A percentile compares a stretch with the other conserved stretches of the same genome.
Conservation (phyloP, 2,329 filamentous ascomycete species). For the Blumeria graminis region DNA sequence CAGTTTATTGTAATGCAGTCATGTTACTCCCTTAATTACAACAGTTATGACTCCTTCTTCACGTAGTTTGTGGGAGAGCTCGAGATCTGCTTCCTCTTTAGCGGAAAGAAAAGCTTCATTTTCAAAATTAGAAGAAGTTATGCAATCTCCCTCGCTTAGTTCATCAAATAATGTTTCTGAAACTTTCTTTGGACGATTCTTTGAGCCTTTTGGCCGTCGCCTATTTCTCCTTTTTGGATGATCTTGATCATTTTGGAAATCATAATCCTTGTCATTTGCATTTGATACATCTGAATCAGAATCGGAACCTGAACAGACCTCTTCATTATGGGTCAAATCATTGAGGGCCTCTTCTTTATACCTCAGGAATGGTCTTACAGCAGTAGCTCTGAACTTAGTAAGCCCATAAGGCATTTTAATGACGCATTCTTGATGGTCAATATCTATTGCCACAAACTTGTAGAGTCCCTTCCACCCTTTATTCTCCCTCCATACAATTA, state of each 20-base stretch:
- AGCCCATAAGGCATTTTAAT: not conserved
- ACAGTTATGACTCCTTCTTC: not conserved
- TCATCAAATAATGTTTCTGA: too few relatives aligned
- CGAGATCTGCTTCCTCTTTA: not conserved
- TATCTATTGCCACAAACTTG: not conserved
- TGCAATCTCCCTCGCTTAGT: too few relatives aligned
- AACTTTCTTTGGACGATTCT: not conserved
- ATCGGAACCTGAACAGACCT: not conserved
- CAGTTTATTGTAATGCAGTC: not conserved
- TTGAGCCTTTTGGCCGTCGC: not conserved
- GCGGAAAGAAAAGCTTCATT: too few relatives aligned
- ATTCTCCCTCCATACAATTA: conserved; percentile 3
- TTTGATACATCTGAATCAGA: not conserved
- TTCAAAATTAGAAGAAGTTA: too few relatives aligned
- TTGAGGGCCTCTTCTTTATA: not conserved
- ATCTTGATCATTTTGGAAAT: too few relatives aligned
- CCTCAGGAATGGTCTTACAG: not conserved
- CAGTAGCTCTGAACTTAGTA: not conserved
- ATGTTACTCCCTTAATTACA: not conserved
- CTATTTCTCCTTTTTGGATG: too few relatives aligned
- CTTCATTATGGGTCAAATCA: not conserved
- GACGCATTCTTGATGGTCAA: not conserved
- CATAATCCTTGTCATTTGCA: not conserved
- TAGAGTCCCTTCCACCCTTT: not conserved
- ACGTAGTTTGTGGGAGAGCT: not conserved